A percentile compares a stretch with the other conserved stretches of the same genome.
Conservation (phyloP, 352 stramenopile genomes). For the Globisporangium middletonii region DNA sequence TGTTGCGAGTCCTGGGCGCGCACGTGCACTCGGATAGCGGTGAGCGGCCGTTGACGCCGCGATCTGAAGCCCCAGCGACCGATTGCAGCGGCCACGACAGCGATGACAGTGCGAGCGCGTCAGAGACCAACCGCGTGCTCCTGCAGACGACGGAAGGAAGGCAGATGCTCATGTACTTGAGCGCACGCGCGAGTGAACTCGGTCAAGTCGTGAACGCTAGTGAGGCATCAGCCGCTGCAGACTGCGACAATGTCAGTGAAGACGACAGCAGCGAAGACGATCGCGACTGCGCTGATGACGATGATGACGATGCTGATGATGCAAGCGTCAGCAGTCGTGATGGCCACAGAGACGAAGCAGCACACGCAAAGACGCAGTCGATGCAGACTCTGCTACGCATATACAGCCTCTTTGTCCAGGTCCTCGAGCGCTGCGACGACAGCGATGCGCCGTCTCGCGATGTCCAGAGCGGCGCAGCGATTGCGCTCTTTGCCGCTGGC, state of each 20-base stretch:
- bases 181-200: conserved; percentile 23
- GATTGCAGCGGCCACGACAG: not conserved
- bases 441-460: not conserved
- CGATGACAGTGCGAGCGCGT: not conserved
- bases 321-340: not conserved
- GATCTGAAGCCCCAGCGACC: not conserved
- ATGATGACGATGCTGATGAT: no score
- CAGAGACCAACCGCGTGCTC: conserved; percentile 12
- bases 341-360: not conserved
- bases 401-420: conserved; percentile 28
- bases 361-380: conserved; percentile 3
- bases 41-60: not conserved
- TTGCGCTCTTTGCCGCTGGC: conserved; percentile 31
- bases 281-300: not conserved
- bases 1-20: conserved; percentile 37
- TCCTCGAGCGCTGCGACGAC: conserved; percentile 30
- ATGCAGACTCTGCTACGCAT: conserved; percentile 26
- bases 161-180: conserved; percentile 47
- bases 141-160: conserved; percentile 36
- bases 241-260: not conserved
- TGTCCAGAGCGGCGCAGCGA: conserved; percentile 13
- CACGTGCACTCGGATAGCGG: conserved; percentile 22
- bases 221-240: no score
- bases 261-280: conserved; percentile 16
- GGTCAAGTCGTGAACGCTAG: conserved; percentile 15